phyloP scores from a whole-genome alignment of 257 asterid species.

The Ajuga chamaepitys region DNA sequence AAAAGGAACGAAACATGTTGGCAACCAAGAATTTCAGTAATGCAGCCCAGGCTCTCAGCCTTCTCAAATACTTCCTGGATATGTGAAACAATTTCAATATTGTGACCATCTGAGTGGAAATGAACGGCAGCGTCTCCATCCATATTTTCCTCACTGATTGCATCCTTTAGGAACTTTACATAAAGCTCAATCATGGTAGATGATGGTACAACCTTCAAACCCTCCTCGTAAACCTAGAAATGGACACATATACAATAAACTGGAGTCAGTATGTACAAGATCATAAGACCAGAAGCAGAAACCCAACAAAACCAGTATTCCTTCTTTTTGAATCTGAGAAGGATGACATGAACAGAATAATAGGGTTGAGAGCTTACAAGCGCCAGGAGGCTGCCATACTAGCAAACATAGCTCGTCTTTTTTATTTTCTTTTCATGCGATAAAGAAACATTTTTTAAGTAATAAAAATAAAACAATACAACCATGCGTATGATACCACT shows the following conservation, averaged over 20 bases:
- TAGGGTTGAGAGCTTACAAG: not conserved
- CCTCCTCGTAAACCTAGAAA: conserved; percentile 78
- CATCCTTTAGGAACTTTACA: conserved; percentile 59
- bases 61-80: conserved; percentile 55
- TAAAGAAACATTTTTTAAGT: too few species aligned
- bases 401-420: not conserved
- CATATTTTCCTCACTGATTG: conserved; percentile 20
- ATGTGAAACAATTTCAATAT: conserved; percentile 48
- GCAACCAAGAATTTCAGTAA: conserved; percentile 71
- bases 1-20: conserved; percentile 58
- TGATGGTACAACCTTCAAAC: conserved; percentile 48
- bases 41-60: conserved; percentile 55
- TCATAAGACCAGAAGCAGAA: too few species aligned
- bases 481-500: too few species aligned
- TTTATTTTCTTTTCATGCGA: too few species aligned
- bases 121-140: conserved; percentile 25
- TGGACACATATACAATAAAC: conserved; percentile 6
- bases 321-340: not conserved
- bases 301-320: not conserved
- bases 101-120: conserved; percentile 22
- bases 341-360: not conserved
- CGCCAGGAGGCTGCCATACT: not conserved
- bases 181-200: conserved; percentile 46
- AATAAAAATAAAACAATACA: too few species aligned
- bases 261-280: not conserved